These are phyloP conservation scores for Colletotrichum sp. DNA, from an alignment of 2,329 filamentous ascomycete species.

Conservation along the genomic window DNA sequence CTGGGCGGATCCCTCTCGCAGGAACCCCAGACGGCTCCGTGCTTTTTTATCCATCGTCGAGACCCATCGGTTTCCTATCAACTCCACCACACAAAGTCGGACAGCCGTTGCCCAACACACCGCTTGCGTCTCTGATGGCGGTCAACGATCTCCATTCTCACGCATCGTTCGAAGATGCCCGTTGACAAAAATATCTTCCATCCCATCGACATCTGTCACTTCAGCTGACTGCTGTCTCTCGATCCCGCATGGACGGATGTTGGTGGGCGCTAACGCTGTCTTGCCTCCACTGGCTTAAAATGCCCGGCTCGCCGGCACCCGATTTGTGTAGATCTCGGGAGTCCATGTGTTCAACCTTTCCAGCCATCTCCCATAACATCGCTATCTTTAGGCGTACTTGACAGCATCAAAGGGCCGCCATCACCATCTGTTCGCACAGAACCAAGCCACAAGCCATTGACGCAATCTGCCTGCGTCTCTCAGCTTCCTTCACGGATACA, in stretches of 20 bases:
- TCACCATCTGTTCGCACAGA: not conserved
- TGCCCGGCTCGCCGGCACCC: not conserved
- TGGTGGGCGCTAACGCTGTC: not conserved
- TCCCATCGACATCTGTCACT: not conserved
- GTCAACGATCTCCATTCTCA: not conserved
- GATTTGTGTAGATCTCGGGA: not conserved
- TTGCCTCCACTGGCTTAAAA: not conserved
- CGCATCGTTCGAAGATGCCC: not conserved
- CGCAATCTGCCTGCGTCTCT: not conserved
- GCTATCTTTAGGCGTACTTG: not conserved
- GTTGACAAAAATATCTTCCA: not conserved
- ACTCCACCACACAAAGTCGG: not conserved
- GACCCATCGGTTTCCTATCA: not conserved
- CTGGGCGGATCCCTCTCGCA: not conserved
- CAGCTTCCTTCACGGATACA: not conserved
- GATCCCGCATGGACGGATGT: not conserved
- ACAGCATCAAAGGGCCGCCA: not conserved
- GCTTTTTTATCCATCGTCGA: not conserved
- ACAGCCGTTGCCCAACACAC: not conserved
- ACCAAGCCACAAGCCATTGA: constrained; percentile 2
- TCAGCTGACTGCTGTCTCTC: not conserved
- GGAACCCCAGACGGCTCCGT: constrained; percentile 3
- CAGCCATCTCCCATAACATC: not conserved
- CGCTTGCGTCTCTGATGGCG: constrained; percentile 1
- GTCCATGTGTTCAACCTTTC: not conserved